Base-by-base conservation (phyloP, 139 green algal species). In the Chlorella vulgaris region DNA sequence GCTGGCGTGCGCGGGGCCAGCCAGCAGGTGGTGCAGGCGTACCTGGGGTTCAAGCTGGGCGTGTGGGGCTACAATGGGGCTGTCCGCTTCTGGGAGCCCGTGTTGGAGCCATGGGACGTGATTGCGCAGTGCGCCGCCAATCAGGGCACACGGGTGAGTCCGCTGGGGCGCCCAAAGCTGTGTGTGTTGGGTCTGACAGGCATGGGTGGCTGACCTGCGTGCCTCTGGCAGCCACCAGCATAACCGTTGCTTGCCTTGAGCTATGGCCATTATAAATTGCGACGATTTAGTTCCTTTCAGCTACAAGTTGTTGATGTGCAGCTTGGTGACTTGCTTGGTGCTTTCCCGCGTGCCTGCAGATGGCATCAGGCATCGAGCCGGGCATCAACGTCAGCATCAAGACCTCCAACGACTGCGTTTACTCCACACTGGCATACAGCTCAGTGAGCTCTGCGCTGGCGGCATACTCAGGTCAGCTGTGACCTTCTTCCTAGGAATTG, bases 71-170 rank as follows among this genome's bases (percentile, higher is more conserved):
- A 92, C 86, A 91, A 95, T 75, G 29, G 79, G 2, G 29, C 82
- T 0, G 83, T 95, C 1, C 35, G 33, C 15, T 21, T 29, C 47
- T 98, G 94, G 94, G 94, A 98, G 88, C 94, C 94, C 0, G 78
- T 98, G 42, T 31, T 98, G 80, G 93, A 97, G 85, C 93, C 94
- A 1, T 95, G 90, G 86, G 88, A 94, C 79, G 77, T 94, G 42
- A 90, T 94, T n/a, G 35, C 88, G 29, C 91, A 91, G 63, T 58
- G 82, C 33, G 91, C 92, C 76, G 55, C 87, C 33, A 91, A 92
- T 62, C 35, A 68, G 10, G 73, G 73, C 50, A 79, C 26, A 0
- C 73, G 73, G 73, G 81, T 84, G 69, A 13, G 74, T 73, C 53
- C 3, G n/a, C n/a, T n/a, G n/a, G n/a, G n/a, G n/a, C n/a, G n/a